These are phyloP conservation scores for Scleromitrula shiraiana DNA, from an alignment of 2,329 filamentous ascomycete species.

Conservation along the genomic window DNA sequence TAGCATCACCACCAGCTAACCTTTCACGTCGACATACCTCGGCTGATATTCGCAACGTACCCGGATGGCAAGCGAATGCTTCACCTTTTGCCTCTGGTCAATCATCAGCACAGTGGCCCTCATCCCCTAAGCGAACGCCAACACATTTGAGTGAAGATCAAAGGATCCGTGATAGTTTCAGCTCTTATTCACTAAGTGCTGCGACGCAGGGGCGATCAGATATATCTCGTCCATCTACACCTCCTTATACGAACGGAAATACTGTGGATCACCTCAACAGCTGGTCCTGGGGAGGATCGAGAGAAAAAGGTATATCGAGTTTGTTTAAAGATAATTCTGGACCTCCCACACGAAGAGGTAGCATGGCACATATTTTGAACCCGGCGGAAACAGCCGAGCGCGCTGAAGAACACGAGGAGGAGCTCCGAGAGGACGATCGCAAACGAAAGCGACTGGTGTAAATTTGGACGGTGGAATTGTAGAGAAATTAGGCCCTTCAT, in stretches of 20 bases:
- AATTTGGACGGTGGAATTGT: too few species aligned
- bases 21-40: slow-evolving; percentile 83
- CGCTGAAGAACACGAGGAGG: slow-evolving; percentile 58
- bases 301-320: slow-evolving; percentile 24
- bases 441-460: slow-evolving; percentile 58
- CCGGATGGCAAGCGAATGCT: slow-evolving; percentile 61
- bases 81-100: slow-evolving; percentile 62
- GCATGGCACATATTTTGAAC: slow-evolving; percentile 66
- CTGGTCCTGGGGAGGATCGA: slow-evolving; percentile 28
- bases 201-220: slow-evolving; percentile 26
- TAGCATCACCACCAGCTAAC: slow-evolving; percentile 57
- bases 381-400: slow-evolving; percentile 60
- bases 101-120: slow-evolving; percentile 56
- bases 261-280: slow-evolving; percentile 26
- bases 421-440: slow-evolving; percentile 48
- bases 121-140: slow-evolving; percentile 49
- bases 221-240: slow-evolving; percentile 28
- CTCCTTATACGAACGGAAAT: slow-evolving; percentile 26
- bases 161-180: slow-evolving; percentile 53
- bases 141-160: slow-evolving; percentile 45
- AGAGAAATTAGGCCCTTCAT: too few species aligned
- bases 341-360: slow-evolving; percentile 58
- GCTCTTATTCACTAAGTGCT: slow-evolving; percentile 49
- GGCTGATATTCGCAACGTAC: slow-evolving; percentile 79
- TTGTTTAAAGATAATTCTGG: slow-evolving; percentile 39